Base-by-base conservation (phyloP, 2,329 filamentous ascomycete genomes). In the Colletotrichum eremochloae region DNA sequence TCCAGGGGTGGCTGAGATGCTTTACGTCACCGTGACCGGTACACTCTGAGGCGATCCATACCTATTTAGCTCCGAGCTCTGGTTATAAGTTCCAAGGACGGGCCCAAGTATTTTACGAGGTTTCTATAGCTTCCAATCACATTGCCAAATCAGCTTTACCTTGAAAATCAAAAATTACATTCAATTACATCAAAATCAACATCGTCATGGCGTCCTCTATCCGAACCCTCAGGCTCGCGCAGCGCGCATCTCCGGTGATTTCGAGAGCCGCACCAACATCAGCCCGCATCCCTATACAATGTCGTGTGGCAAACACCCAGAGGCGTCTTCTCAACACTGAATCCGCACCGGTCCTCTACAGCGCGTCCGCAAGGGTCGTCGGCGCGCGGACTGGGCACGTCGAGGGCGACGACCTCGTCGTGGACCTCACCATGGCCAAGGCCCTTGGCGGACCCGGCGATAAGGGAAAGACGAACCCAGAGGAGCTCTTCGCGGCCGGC, bases 401-500 rank as follows among this genome's bases (percentile, higher is more conserved):
- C 36, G 62, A 78, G 7, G 78, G 77, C 75, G 78, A 79, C 70
- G 76, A 77, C 71, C 77, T 79, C 46, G 61, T 73, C 44, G 66
- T 79, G 14, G 81, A 84, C 42, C 80, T 84, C 1, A 81, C 81
- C 24, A 84, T 84, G 83, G 80, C 83, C 67, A 84, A 84, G 74
- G 80, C 79, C 1, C 80, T 85, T 15, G 82, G 83, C 52, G 83
- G 83, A 11, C 57, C 76, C 0, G 83, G 82, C 18, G 82, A 79
- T 64, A 71, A 66, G 44, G 79, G 82, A 68, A 85, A 84, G 76
- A 85, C 84, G 8, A 86, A 84, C 72, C 83, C 82, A 1, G 84
- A 86, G 76, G 84, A 86, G 73, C 81, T 86, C 2, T 86, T 86
- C 71, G 83, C 84, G 1, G 84, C 84, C 0, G 84, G 84, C 31